Percentiles rank a stretch among this genome's conserved stretches.
Evolutionary conservation across 345 rosid genomes (phyloP).

Genomic region (Eucalyptus erythrocorys): DNA sequence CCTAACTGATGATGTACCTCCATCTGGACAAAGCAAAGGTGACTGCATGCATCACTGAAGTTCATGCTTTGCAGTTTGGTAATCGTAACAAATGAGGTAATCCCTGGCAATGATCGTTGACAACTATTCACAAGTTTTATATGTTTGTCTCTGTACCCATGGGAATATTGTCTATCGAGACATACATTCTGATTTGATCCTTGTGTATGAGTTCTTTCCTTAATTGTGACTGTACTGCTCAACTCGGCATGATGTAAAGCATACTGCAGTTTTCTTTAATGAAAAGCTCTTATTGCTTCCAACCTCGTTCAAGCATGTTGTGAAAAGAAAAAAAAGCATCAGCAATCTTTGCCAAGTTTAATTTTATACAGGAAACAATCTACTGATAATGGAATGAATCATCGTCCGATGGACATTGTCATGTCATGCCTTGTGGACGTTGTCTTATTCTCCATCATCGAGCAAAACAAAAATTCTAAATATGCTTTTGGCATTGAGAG

Average conservation of each 20-base stretch:
- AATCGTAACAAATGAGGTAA: no score
- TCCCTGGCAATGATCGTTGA: no score
- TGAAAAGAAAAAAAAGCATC: not conserved
- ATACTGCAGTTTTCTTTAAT: not conserved
- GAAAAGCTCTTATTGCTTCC: not conserved
- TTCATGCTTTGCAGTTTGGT: no score
- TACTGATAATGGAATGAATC: not conserved
- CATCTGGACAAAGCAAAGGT: no score
- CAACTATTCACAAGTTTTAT: no score
- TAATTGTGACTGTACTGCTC: not conserved
- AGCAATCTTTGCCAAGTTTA: not conserved
- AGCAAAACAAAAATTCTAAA: not conserved
- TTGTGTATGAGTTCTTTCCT: not conserved
- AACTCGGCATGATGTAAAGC: not conserved
- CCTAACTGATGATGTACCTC: no score
- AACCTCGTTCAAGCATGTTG: not conserved
- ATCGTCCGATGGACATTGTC: not conserved
- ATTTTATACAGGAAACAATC: not conserved
- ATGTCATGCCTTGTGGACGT: not conserved
- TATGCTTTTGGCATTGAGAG: not conserved
- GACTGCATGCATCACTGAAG: no score
- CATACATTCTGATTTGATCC: not conserved
- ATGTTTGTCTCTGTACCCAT: not conserved
- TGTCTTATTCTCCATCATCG: not conserved
- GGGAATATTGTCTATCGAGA: not conserved